Base-by-base conservation (phyloP, 306 rosid genomes). In the Astragalus membranaceus region DNA sequence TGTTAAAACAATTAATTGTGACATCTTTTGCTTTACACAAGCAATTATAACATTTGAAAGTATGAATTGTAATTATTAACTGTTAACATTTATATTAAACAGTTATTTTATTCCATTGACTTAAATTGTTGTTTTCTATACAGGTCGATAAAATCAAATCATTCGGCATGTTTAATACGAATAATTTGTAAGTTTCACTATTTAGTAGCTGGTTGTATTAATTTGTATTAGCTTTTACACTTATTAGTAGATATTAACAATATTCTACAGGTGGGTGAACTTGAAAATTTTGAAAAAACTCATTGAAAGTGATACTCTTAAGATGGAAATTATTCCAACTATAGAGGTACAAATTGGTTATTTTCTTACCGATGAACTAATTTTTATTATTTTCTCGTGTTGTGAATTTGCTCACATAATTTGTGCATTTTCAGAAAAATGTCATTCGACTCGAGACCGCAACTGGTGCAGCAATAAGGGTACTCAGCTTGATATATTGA, bases 301-400 rank as follows among this genome's bases (percentile, higher is more conserved):
- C 50, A 95, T 92, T 55, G 92, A 92, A 78, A 80, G 85, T 65
- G 86, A 89, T 79, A 92, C 88, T 78, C 92, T 92, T 15, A 83
- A 89, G 88, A 89, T 89, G 98, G 98, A 92, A 75, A 92, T 92
- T 48, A 92, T 92, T 78, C 98, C 98, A 49, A 92, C 89, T n/a
- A n/a, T n/a, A n/a, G n/a, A n/a, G n/a, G n/a, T n/a, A n/a, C n/a
- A n/a, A n/a, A n/a, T n/a, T n/a, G 16, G 32, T 73, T n/a, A n/a
- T 54, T 41, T 30, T 74, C 41, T 46, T 14, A 44, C 8, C 10
- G 30, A 53, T 65, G 9, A 10, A 68, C 23, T 10, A 44, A 29
- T 26, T 75, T 68, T 62, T 8, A 73, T n/a, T 43, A 6, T 46
- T 49, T 13, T 11, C 51, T 14, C 23, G 14, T 3, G 59, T 29